Evolutionary conservation across 148 eudicot species (phyloP).

Genomic region (Arctostaphylos glauca): DNA sequence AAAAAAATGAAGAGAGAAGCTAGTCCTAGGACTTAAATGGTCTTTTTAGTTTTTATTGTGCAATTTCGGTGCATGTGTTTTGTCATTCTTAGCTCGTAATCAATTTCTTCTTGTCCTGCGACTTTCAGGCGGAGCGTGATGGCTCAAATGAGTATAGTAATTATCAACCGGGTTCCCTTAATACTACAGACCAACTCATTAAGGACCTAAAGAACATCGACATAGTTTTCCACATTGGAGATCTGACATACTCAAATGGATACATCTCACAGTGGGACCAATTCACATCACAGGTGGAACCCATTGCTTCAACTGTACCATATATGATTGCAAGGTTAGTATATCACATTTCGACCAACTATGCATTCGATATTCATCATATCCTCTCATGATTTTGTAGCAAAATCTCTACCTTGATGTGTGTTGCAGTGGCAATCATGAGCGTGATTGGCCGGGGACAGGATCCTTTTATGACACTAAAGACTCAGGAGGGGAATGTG

Average conservation of each 20-base stretch:
- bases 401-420: not conserved
- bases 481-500: slow-evolving; percentile 96
- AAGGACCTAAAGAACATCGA: slow-evolving; percentile 66
- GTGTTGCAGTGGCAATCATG: slow-evolving; percentile 77
- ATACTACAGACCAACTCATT: slow-evolving; percentile 73
- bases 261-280: slow-evolving; percentile 96
- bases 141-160: slow-evolving; percentile 79
- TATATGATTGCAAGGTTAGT: slow-evolving; percentile 87
- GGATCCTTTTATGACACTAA: slow-evolving; percentile 67
- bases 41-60: not conserved
- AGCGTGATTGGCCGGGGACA: slow-evolving; percentile 75
- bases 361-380: not conserved
- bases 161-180: slow-evolving; percentile 81
- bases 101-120: not conserved
- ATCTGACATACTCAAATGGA: slow-evolving; percentile 70
- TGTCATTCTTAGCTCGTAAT: not conserved
- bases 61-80: not conserved
- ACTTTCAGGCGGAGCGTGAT: slow-evolving; percentile 58
- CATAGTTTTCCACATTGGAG: slow-evolving; percentile 85
- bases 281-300: slow-evolving; percentile 81
- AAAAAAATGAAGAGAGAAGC: not conserved
- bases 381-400: not conserved
- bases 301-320: slow-evolving; percentile 73
- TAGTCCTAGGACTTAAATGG: not conserved
- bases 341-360: not conserved